phyloP scores from a whole-genome alignment of 148 eudicot species.

The Chenopodium suecicum region DNA sequence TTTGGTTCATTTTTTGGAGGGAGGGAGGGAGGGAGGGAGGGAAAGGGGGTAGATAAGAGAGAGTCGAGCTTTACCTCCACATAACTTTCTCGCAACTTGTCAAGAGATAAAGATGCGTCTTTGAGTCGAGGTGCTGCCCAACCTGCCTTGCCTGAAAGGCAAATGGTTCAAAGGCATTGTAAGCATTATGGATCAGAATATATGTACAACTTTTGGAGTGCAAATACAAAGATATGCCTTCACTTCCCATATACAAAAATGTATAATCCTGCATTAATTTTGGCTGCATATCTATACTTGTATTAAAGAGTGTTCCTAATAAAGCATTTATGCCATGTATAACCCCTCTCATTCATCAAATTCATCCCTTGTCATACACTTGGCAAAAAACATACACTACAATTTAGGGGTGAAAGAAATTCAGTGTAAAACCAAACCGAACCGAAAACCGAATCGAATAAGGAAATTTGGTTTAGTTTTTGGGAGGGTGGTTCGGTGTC shows the following conservation, averaged over 20 bases:
- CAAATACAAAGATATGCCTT: background rate
- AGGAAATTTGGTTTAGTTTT: no score
- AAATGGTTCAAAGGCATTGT: constrained; percentile 12
- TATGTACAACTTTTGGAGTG: background rate
- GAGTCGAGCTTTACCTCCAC: constrained; percentile 56
- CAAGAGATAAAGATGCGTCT: constrained; percentile 87
- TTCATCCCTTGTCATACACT: no score
- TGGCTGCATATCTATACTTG: background rate
- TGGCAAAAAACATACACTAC: no score
- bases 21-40: background rate
- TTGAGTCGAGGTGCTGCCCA: constrained; percentile 99
- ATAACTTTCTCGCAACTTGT: constrained; percentile 89
- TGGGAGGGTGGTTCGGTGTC: no score
- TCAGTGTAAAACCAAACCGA: no score
- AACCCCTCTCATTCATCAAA: no score
- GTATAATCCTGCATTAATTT: background rate
- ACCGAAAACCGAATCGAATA: no score
- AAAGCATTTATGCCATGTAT: no score
- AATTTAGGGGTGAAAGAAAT: no score
- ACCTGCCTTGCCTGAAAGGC: constrained; percentile 64
- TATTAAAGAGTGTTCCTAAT: no score
- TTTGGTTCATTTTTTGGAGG: background rate
- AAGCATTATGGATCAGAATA: background rate
- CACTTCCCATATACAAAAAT: no score
- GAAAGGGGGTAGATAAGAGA: background rate